Evolutionary conservation across 2,329 filamentous ascomycete genomes (phyloP).

Genomic region (Aspergillus felis): DNA sequence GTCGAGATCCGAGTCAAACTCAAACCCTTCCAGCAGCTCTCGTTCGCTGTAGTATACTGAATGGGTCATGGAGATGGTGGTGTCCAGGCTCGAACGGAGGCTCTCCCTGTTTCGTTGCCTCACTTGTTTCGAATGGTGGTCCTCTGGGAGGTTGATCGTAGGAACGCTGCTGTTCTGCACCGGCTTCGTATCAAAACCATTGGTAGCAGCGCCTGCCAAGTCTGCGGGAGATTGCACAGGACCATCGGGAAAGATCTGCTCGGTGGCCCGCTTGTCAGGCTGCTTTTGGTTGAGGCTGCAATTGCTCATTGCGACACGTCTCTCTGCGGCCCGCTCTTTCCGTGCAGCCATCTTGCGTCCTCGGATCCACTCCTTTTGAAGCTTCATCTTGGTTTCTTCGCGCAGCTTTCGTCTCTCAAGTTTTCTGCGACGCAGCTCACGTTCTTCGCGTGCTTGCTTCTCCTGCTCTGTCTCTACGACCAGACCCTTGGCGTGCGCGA

Average conservation of each 20-base stretch:
- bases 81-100: constrained; percentile 23
- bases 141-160: constrained; percentile 25
- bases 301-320: constrained; percentile 16
- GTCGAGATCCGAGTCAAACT: constrained; percentile 42
- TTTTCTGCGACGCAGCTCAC: constrained; percentile 32
- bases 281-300: constrained; percentile 7
- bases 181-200: constrained; percentile 12
- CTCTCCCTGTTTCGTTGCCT: constrained; percentile 13
- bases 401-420: constrained; percentile 34
- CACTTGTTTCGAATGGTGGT: constrained; percentile 9
- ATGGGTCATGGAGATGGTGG: constrained; percentile 15
- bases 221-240: constrained; percentile 27
- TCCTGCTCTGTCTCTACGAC: constrained; percentile 37
- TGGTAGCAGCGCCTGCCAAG: constrained; percentile 16
- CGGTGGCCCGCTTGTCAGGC: not conserved
- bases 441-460: constrained; percentile 31
- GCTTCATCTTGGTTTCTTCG: constrained; percentile 36
- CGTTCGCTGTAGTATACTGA: constrained; percentile 24
- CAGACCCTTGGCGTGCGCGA: constrained; percentile 44
- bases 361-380: constrained; percentile 40
- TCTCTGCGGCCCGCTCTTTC: constrained; percentile 27
- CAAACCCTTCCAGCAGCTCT: constrained; percentile 38
- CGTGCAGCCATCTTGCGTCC: constrained; percentile 34
- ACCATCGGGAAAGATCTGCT: constrained; percentile 19
- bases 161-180: constrained; percentile 20